These are phyloP conservation scores for Pseudopediastrum boryanum DNA, from an alignment of 139 green algal species.

Conservation along the genomic window DNA sequence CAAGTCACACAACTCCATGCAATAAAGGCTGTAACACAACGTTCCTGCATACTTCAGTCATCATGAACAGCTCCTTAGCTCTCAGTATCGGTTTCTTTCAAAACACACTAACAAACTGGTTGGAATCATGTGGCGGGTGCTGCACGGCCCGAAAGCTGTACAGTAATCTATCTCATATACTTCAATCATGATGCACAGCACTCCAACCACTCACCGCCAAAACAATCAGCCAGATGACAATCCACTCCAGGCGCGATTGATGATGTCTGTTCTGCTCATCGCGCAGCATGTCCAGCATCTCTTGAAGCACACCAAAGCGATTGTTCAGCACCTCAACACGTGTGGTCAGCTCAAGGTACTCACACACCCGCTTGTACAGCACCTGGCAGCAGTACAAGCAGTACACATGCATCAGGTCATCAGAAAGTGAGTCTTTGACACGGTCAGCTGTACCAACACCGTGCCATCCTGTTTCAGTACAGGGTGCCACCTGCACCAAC, in stretches of 20 bases:
- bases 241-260: slow-evolving; percentile 46
- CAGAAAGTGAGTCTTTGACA: not conserved
- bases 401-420: slow-evolving; percentile 1
- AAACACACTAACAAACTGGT: no score
- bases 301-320: slow-evolving; percentile 30
- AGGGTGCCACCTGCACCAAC: no score
- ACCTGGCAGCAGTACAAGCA: slow-evolving; percentile 19
- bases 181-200: slow-evolving; percentile 27
- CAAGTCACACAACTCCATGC: no score
- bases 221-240: slow-evolving; percentile 49
- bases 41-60: no score
- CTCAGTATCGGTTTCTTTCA: no score
- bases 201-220: slow-evolving; percentile 21
- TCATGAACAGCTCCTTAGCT: no score
- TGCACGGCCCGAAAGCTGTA: no score
- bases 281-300: slow-evolving; percentile 50
- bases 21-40: no score
- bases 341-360: slow-evolving; percentile 50
- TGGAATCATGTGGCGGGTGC: no score
- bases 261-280: slow-evolving; percentile 48
- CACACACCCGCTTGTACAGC: slow-evolving; percentile 50
- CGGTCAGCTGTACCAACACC: no score
- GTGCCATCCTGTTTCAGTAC: no score
- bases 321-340: slow-evolving; percentile 51
- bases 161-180: no score